Conservation (phyloP, 2,329 filamentous ascomycete species). For the Lachnellula cervina region DNA sequence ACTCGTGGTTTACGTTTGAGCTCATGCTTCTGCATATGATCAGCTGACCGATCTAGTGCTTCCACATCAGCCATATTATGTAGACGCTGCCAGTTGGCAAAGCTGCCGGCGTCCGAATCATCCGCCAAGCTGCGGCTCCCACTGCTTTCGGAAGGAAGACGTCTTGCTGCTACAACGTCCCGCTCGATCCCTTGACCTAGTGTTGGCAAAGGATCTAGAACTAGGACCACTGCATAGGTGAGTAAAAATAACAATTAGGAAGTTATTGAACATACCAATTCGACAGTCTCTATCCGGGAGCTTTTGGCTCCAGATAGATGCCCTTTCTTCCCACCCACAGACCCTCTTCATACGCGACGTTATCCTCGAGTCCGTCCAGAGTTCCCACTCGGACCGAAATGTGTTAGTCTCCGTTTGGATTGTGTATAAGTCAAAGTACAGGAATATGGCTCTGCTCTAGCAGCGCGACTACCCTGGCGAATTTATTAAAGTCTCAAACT, state of each 20-base stretch:
- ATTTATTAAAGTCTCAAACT: background rate
- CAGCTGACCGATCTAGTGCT: background rate
- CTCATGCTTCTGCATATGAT: background rate
- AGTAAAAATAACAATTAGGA: background rate
- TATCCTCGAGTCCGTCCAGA: slow-evolving; percentile 19
- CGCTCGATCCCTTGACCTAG: slow-evolving; percentile 1
- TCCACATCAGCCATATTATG: background rate
- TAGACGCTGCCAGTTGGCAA: background rate
- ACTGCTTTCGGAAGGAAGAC: background rate
- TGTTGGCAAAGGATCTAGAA: slow-evolving; percentile 8
- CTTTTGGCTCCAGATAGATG: slow-evolving; percentile 20
- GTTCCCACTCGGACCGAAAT: slow-evolving; percentile 10
- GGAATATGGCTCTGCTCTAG: slow-evolving; percentile 10
- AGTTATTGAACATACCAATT: slow-evolving; percentile 1
- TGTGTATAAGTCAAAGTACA: slow-evolving; percentile 6
- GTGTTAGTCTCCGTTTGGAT: slow-evolving; percentile 9
- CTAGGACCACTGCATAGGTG: slow-evolving; percentile 3
- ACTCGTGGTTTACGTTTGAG: background rate
- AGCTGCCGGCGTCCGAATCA: background rate
- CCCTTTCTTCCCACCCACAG: slow-evolving; percentile 18
- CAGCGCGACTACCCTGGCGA: slow-evolving; percentile 4
- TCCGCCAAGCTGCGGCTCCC: background rate
- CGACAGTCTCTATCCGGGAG: slow-evolving; percentile 1
- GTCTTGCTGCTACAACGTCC: background rate
- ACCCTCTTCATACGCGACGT: slow-evolving; percentile 5